phyloP scores from a whole-genome alignment of 2,329 filamentous ascomycete species.

The Botrytis deweyae region DNA sequence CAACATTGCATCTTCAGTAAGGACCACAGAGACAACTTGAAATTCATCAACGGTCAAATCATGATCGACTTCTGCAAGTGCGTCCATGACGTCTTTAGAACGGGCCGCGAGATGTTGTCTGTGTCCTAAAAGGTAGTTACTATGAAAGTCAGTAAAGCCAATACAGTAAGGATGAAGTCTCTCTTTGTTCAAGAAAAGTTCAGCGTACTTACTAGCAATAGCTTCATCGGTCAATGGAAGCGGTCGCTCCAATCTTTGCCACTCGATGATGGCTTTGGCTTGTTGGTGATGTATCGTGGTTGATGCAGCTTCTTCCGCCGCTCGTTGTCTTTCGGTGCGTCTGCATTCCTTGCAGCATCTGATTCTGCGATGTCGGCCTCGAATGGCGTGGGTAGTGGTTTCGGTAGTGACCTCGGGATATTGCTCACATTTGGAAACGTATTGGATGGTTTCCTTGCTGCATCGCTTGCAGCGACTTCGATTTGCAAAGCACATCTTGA shows the following conservation, averaged over 20 bases:
- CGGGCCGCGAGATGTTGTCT: accelerated
- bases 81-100: accelerated
- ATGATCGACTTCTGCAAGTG: too few species aligned
- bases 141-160: slow-evolving; percentile 2
- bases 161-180: slow-evolving; percentile 11
- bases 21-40: accelerated
- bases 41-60: not conserved
- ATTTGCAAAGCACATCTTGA: slow-evolving; percentile 12
- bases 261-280: slow-evolving; percentile 6
- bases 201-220: not conserved
- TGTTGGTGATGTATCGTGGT: not conserved
- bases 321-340: not conserved
- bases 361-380: slow-evolving; percentile 1
- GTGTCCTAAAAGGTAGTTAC: not conserved
- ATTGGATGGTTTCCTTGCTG: not conserved
- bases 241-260: not conserved
- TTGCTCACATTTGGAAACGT: not conserved
- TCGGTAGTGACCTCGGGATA: not conserved
- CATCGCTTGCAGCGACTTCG: not conserved
- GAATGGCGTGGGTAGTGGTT: not conserved
- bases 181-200: not conserved
- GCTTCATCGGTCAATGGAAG: slow-evolving; percentile 3
- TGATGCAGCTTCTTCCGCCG: not conserved
- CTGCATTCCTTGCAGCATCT: not conserved
- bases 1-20: not conserved